Evolutionary conservation across 2,329 filamentous ascomycete genomes (phyloP), one percentile per base, ranked within the genome.

Genomic region (Ustulina deusta): DNA sequence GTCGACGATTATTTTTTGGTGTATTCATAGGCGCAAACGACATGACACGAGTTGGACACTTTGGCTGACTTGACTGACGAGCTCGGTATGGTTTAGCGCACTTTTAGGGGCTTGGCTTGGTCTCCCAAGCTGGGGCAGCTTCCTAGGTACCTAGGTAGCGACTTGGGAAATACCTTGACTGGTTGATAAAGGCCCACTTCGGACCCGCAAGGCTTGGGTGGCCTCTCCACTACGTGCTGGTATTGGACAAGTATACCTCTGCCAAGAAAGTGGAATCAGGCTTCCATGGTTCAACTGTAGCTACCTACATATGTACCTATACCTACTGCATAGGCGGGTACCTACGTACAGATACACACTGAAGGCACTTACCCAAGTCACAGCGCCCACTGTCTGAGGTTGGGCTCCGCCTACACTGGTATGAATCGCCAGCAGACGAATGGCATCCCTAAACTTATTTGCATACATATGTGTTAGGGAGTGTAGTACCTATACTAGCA

Each of bases 11-110:
- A 44, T 48, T 46, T 32, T 38, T 56, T 46, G 29, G 20, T 44
- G 48, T 44, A 46, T 64, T 58, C 52, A 34, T 44, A 55, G 46
- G 27, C 64, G 40, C 61, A 64, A 59, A 61, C 48, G 46, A 59
- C 61, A 44, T 52, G 55, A 61, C 61, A 70, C 57, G 63, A 73
- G 71, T 72, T 73, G 46, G 74, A 75, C 74, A 75, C 72, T 73
- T 75, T 75, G 71, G 72, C 72, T 73, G 64, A 48, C 36, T 57
- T 25, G 38, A 34, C 40, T 25, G 48, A 11, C 20, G 13, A 25
- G 34, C 52, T 55, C 20, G 13, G 34, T 11, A 40, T 38, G 52
- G 52, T 38, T 55, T 40, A 40, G 32, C 13, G n/a, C 34, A 6
- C 6, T 38, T 55, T 55, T 9, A 15, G 52, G 9, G 51, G 36